phyloP scores from a whole-genome alignment of 2,329 filamentous ascomycete species.

The Penicillium sp. region DNA sequence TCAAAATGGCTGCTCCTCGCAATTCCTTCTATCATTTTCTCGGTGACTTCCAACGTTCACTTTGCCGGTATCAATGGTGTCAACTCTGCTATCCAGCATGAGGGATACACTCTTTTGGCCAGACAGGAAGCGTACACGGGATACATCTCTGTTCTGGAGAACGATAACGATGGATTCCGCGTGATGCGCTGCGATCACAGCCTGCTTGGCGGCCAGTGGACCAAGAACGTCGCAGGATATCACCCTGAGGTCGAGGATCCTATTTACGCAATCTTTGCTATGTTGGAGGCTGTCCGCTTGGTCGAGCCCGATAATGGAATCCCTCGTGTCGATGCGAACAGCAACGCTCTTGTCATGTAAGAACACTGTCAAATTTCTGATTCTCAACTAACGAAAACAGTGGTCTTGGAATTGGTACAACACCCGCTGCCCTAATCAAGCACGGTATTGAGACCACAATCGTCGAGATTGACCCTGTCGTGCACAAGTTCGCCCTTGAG shows the following conservation, averaged over 20 bases:
- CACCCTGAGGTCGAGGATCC: conserved; percentile 70
- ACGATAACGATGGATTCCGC: conserved; percentile 68
- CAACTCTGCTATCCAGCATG: conserved; percentile 65
- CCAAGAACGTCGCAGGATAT: conserved; percentile 54
- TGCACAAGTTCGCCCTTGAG: conserved; percentile 77
- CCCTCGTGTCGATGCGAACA: conserved; percentile 59
- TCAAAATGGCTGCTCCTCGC: conserved; percentile 68
- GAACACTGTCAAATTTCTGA: conserved; percentile 31
- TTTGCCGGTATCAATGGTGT: conserved; percentile 63
- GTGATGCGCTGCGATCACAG: conserved; percentile 93
- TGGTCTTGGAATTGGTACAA: conserved; percentile 89
- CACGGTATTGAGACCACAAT: conserved; percentile 93
- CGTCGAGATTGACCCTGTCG: conserved; percentile 89
- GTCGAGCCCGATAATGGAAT: conserved; percentile 58
- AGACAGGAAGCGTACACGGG: conserved; percentile 85
- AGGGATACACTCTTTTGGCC: conserved; percentile 76
- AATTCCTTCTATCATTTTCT: conserved; percentile 67
- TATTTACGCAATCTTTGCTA: conserved; percentile 94
- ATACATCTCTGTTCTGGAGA: conserved; percentile 89
- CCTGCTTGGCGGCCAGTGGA: conserved; percentile 90
- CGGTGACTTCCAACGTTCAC: conserved; percentile 73
- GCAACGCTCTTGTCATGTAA: conserved; percentile 83
- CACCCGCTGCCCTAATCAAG: conserved; percentile 78
- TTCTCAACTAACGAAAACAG: conserved; percentile 44
- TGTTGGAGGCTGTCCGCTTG: conserved; percentile 88